Percentiles rank a stretch among this genome's conserved stretches.
Conservation (phyloP, 2,329 filamentous ascomycete genomes). For the Tolypocladium paradoxum region DNA sequence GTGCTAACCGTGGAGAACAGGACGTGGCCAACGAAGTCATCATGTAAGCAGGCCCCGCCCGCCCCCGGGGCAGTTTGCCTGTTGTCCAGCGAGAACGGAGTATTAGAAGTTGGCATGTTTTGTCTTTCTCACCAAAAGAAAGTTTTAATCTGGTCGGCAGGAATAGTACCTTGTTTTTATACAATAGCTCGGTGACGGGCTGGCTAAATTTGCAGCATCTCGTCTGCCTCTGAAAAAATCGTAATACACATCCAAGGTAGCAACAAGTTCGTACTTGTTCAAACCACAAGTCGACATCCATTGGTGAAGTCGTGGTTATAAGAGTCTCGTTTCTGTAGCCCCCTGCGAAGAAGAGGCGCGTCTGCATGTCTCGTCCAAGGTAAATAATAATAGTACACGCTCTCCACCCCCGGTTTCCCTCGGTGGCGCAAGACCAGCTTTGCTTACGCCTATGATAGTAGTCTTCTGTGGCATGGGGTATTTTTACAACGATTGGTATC, state of each 20-base stretch:
- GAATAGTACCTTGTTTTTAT: background rate
- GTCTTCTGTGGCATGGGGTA: too few species aligned
- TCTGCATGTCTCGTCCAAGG: too few species aligned
- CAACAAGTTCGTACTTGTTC: too few species aligned
- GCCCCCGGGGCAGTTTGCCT: background rate
- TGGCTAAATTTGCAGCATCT: background rate
- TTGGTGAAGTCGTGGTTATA: background rate
- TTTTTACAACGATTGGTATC: background rate
- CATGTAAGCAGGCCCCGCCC: too few species aligned
- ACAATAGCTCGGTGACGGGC: background rate
- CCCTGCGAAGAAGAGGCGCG: background rate
- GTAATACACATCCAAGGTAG: too few species aligned
- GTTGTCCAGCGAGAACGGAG: background rate
- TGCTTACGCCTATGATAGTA: too few species aligned
- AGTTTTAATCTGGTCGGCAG: background rate
- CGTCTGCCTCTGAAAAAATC: background rate
- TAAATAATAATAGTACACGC: background rate
- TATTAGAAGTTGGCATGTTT: background rate
- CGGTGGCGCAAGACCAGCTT: too few species aligned
- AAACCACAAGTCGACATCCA: background rate
- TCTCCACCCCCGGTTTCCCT: background rate
- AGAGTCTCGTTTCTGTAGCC: background rate
- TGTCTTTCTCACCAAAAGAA: background rate
- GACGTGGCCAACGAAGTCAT: slow-evolving; percentile 83
- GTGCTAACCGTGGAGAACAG: slow-evolving; percentile 33